Percentiles rank a stretch among this genome's conserved stretches.
Evolutionary conservation across 1,139 yeast genomes (phyloP).

Genomic region (Geotrichum citri-aurantii): DNA sequence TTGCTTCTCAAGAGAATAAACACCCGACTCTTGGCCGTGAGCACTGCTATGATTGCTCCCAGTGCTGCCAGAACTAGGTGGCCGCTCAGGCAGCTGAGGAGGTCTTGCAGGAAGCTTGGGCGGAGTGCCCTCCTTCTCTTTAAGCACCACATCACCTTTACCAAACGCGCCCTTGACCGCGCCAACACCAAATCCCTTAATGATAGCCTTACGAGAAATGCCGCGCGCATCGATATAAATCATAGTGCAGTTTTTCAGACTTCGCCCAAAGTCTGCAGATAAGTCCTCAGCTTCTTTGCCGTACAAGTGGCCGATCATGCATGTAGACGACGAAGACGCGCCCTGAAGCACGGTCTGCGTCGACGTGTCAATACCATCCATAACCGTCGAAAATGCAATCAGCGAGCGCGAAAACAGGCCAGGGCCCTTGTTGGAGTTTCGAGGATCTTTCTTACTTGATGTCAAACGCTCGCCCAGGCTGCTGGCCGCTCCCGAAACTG

Average conservation of each 20-base stretch:
- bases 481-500: constrained; percentile 13
- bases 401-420: constrained; percentile 16
- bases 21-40: background rate
- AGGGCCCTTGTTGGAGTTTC: constrained; percentile 6
- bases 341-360: constrained; percentile 10
- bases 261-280: constrained; percentile 13
- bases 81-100: background rate
- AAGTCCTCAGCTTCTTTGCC: constrained; percentile 15
- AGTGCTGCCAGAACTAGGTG: background rate
- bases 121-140: background rate
- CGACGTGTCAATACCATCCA: constrained; percentile 17
- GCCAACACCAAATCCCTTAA: constrained; percentile 17
- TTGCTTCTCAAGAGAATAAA: background rate
- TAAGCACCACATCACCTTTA: constrained; percentile 2
- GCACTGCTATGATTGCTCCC: background rate
- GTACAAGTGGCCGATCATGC: constrained; percentile 15
- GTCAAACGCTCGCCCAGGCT: constrained; percentile 17
- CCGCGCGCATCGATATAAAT: constrained; percentile 16
- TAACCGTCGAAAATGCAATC: constrained; percentile 17
- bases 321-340: constrained; percentile 8
- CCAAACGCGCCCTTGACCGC: constrained; percentile 10
- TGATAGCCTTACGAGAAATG: constrained; percentile 15
- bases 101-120: background rate
- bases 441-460: constrained; percentile 28
- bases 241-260: constrained; percentile 11